These are phyloP conservation scores for Smallanthus sonchifolius DNA, from an alignment of 129 eudicot genomes.

Conservation along the genomic window DNA sequence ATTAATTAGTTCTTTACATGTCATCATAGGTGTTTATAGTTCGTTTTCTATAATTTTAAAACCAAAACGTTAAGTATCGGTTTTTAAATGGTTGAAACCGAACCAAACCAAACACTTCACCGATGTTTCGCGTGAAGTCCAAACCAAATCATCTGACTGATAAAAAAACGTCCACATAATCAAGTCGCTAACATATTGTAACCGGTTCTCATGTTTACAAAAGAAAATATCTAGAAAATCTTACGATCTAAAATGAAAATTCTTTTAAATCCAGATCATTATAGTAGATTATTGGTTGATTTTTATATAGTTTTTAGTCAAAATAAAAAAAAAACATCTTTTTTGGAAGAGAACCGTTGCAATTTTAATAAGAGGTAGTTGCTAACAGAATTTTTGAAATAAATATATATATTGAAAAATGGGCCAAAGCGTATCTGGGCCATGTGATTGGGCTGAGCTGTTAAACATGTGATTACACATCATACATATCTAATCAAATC, in stretches of 20 bases:
- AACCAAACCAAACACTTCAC: not conserved
- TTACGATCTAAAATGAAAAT: too few species aligned
- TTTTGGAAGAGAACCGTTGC: not conserved
- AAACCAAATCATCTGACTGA: too few species aligned
- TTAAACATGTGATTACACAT: conserved; percentile 42
- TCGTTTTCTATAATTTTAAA: not conserved
- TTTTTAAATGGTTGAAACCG: not conserved
- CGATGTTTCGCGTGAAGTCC: too few species aligned
- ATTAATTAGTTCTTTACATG: not conserved
- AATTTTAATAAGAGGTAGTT: conserved; percentile 9
- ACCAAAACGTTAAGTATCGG: not conserved
- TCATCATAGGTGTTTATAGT: not conserved
- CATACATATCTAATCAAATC: conserved; percentile 29
- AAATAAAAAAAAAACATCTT: not conserved
- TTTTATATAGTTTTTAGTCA: not conserved
- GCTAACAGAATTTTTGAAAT: not conserved
- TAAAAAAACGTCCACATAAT: too few species aligned
- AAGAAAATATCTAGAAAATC: too few species aligned
- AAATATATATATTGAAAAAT: not conserved
- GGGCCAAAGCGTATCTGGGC: conserved; percentile 37
- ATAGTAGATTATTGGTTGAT: not conserved
- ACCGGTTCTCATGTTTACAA: too few species aligned
- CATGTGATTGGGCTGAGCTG: conserved; percentile 42
- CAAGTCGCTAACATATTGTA: too few species aligned
- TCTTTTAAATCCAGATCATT: not conserved